Evolutionary conservation across 2,329 filamentous ascomycete genomes (phyloP), one percentile per base, ranked within the genome.

Genomic region (Fusarium liriodendri): DNA sequence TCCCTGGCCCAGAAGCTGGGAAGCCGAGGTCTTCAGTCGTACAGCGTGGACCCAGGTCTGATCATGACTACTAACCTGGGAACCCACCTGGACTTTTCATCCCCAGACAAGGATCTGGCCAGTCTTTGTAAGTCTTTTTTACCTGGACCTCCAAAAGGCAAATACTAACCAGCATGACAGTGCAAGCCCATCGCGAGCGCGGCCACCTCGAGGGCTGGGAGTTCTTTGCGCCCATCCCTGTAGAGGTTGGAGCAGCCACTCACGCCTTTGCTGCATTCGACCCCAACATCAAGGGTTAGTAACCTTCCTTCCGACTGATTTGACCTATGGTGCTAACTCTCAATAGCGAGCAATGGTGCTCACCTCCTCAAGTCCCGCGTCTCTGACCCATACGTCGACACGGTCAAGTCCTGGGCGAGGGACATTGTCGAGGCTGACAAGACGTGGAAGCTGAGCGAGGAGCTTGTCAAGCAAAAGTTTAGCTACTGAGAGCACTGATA

Each of bases 371-470:
- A 84, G 52, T 80, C 79, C 14, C 81, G 82, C 22, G 72, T 83
- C 2, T 75, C 76, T 1, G 79, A 82, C 47, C 80, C 81, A 3
- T 78, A 75, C 20, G 59, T 73, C 8, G 78, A 83, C 27, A 77
- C 74, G 0, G 67, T 80, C 38, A 79, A 74, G 54, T 72, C 79
- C 13, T 82, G 80, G 80, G 82, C 72, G 1, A 80, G 78, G n/a
- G 80, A 78, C 52, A 16, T 66, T 3, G 18, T 82, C 9, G 81
- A 82, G 58, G 85, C 86, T 0, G 82, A 84, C 67, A 84, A 75
- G 76, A 76, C 87, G 40, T 88, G 86, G 86, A 79, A 80, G 50
- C 50, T 86, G 55, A 86, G 83, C n/a, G 84, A 87, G 79, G 77
- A 84, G 71, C 72, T 87, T 58, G 85, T 87, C n/a, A 81, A 79